Base-by-base conservation (phyloP, 2,329 filamentous ascomycete genomes). In the Aspergillus floridensis region DNA sequence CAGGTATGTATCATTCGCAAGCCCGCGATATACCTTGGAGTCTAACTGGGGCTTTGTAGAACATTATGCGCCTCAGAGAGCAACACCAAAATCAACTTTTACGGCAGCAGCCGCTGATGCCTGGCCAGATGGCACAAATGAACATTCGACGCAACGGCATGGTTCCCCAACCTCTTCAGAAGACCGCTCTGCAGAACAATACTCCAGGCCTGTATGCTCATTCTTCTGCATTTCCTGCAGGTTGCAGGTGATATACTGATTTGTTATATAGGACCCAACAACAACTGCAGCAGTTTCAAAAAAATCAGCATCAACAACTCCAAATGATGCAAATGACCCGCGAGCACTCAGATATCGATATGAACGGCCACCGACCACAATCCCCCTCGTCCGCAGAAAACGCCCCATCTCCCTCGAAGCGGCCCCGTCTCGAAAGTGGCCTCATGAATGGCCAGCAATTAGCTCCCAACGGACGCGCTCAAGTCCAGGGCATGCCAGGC, bases 371-470 rank as follows among this genome's bases (percentile, higher is more conserved):
- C 66, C 86, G 92, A 60, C 88, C 92, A 29, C 87, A 88, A 59
- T 96, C 93, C 35, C 93, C 93, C 7, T 87, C 88, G 53, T 88
- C 89, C 41, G 88, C 87, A 57, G 93, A 97, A 56, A 95, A 95
- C 70, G 92, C 91, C 26, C 92, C 92, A 4, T 98, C 93, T 32
- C 93, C 93, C 2, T 93, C 90, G 63, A 98, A 98, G 80, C 86
- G 93, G 70, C 91, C 88, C 59, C 90, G 93, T 59, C 84, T 96
- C 61, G 91, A 93, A 65, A 87, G 88, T 70, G 82, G 83, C 35
- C 83, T 83, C 10, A 92, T 91, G 77, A 91, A 91, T 72, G 87
- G 88, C 63, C 88, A 87, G 71, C 89, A 88, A 68, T 89, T 93
- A 84, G 89, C 89, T 78, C 86, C 87, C 57, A 91, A 91, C 76